Base-by-base conservation (phyloP, 805 yeast genomes). In the Monosporozyma siamensis region DNA sequence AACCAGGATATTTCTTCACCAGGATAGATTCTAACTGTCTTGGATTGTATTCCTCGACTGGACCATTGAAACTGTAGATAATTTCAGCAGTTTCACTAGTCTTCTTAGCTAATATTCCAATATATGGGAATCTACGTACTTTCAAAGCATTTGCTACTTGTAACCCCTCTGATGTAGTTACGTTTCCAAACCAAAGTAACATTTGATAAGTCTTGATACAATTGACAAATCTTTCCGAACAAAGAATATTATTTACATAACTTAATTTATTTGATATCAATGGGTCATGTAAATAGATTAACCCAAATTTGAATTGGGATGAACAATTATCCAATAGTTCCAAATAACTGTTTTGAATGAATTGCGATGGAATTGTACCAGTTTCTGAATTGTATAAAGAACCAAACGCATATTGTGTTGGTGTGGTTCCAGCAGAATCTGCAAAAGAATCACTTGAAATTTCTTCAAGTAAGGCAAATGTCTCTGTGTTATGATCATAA, bases 171-270 rank as follows among this genome's bases (percentile, higher is more conserved):
- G 88, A 77, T 44, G 78, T 78, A n/a, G 74, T 72, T 20, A 82
- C 75, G 55, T 85, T 81, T 7, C 96, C 95, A 34, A 89, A 95
- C 97, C 97, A 90, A 2, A 85, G 63, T 3, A 85, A 49, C 2
- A 80, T 58, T 36, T 83, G 72, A 38, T 70, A 72, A 17, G 73
- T 71, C 17, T 63, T 64, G 41, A 77, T 55, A 51, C 70, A 67
- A 29, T 67, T 59, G 11, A 74, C 63, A 42, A 84, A 76, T 21
- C 58, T 61, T 2, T 68, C 71, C 45, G 74, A 68, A 34, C 78
- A 64, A 38, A 87, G 58, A 3, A 86, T 71, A 9, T 70, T 70
- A 11, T 69, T 60, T 39, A 80, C 72, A 47, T 82, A 77, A 4
- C 59, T 59, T 25, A 66, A 59, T 1, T 80, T 68, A 40, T 78